Conservation (phyloP, 75 land plant genomes). For the Cryptomeria japonica region DNA sequence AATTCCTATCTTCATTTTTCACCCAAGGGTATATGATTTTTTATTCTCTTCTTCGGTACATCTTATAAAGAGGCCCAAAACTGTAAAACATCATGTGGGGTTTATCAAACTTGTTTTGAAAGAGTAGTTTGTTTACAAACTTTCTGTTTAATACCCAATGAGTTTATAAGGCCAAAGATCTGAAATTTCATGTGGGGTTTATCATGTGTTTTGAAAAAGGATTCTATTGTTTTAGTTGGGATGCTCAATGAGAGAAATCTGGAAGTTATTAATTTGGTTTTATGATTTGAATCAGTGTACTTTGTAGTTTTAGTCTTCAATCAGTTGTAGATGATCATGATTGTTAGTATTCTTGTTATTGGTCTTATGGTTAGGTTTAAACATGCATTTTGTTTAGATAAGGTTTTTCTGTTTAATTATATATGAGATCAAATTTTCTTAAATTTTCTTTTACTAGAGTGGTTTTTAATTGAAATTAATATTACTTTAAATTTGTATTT, state of each 20-base stretch:
- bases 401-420: not conserved
- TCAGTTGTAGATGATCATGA: not conserved
- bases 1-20: slow-evolving; percentile 60
- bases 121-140: not conserved
- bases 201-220: not conserved
- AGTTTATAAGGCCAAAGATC: not conserved
- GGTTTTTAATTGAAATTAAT: not conserved
- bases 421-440: not conserved
- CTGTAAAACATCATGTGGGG: not conserved
- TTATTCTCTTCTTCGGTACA: not conserved
- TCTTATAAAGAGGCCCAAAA: not conserved
- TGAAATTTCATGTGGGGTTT: not conserved
- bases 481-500: not conserved
- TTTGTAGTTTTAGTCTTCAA: not conserved
- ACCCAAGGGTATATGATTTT: slow-evolving; percentile 45
- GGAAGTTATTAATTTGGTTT: not conserved
- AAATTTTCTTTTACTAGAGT: too few species aligned
- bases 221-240: not conserved
- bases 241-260: not conserved
- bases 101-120: not conserved
- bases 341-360: not conserved
- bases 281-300: not conserved
- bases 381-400: too few species aligned
- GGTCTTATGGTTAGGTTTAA: too few species aligned
- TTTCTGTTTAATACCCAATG: not conserved